Percentiles rank a stretch among this genome's conserved stretches.
phyloP scores from a whole-genome alignment of 257 asterid genomes.

The Rhazya stricta region DNA sequence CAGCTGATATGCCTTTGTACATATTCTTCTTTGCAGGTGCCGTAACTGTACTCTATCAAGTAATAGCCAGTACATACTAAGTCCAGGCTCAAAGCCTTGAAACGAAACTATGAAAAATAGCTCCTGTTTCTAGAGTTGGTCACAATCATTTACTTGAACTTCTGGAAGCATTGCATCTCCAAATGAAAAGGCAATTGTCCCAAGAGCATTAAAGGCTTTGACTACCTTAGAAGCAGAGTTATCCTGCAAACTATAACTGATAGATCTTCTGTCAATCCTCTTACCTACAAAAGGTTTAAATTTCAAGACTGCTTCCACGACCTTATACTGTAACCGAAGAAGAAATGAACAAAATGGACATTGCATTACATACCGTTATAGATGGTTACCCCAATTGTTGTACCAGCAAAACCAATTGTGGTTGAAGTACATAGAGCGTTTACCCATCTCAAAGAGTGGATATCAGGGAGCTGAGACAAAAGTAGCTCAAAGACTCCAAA shows the following conservation, averaged over 20 bases:
- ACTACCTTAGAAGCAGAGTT: slow-evolving; percentile 41
- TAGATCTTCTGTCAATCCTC: slow-evolving; percentile 30
- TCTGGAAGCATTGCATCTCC: slow-evolving; percentile 76
- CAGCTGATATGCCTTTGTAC: slow-evolving; percentile 56
- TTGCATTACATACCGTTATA: slow-evolving; percentile 31
- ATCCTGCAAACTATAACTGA: slow-evolving; percentile 36
- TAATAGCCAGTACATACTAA: not conserved
- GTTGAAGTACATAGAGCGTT: slow-evolving; percentile 53
- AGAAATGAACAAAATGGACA: not conserved
- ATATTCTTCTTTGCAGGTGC: slow-evolving; percentile 39
- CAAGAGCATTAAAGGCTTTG: slow-evolving; percentile 49
- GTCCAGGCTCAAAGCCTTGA: not conserved
- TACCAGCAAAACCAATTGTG: slow-evolving; percentile 49
- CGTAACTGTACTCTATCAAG: slow-evolving; percentile 44
- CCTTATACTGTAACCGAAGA: not conserved
- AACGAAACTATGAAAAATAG: not conserved
- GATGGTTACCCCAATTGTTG: slow-evolving; percentile 48
- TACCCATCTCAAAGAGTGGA: slow-evolving; percentile 60
- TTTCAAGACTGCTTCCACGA: not conserved
- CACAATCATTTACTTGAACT: slow-evolving; percentile 37
- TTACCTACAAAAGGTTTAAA: slow-evolving; percentile 31
- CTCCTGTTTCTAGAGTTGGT: not conserved
- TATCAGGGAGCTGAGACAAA: slow-evolving; percentile 57
- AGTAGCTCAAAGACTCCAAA: slow-evolving; percentile 49
- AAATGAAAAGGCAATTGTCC: slow-evolving; percentile 59